Evolutionary conservation across 306 rosid genomes (phyloP).

Genomic region (Vigna radiata): DNA sequence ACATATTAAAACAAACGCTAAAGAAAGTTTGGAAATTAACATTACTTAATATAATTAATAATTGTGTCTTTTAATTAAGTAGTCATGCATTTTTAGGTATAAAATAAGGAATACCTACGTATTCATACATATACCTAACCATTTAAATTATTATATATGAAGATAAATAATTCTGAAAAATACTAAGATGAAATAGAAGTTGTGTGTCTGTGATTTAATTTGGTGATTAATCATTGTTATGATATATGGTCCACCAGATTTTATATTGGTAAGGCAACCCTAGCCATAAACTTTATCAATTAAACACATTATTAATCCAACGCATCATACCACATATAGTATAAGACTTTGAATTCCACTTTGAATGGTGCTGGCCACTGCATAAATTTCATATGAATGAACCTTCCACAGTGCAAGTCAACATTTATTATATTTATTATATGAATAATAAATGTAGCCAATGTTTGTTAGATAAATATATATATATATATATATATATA

Average conservation of each 20-base stretch:
- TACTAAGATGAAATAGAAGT: too few relatives aligned
- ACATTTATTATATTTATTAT: background rate
- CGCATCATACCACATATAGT: background rate
- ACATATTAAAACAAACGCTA: background rate
- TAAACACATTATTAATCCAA: conserved; percentile 22
- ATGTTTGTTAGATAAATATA: background rate
- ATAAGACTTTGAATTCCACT: conserved; percentile 30
- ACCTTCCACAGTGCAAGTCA: conserved; percentile 15
- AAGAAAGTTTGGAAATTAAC: background rate
- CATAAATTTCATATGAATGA: conserved; percentile 28
- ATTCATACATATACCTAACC: too few relatives aligned
- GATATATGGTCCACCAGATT: background rate
- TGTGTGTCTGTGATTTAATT: background rate
- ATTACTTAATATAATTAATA: background rate
- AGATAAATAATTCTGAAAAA: too few relatives aligned
- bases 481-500: too few relatives aligned
- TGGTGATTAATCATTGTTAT: background rate
- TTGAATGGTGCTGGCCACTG: conserved; percentile 42
- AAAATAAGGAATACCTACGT: too few relatives aligned
- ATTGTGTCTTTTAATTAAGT: too few relatives aligned
- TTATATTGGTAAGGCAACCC: conserved; percentile 1
- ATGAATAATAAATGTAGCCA: conserved; percentile 30
- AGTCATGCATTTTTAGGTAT: too few relatives aligned
- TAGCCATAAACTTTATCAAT: conserved; percentile 31
- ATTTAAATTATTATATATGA: too few relatives aligned